phyloP scores from a whole-genome alignment of 106 monocot genomes.

The Alisma plantagoaquatica region DNA sequence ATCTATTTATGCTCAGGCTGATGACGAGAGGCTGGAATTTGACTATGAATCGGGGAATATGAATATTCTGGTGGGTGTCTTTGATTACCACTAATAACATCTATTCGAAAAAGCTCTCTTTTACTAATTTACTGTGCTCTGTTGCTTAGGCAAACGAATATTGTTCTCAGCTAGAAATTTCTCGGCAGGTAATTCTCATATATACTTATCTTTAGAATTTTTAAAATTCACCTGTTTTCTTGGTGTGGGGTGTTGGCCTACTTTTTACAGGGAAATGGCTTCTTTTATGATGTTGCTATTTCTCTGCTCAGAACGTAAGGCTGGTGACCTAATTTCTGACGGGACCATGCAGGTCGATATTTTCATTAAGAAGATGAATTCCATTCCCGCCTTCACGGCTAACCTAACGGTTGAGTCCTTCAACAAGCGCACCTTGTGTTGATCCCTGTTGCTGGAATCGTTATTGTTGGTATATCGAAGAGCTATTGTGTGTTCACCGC shows the following conservation, averaged over 20 bases:
- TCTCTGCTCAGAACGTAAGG: too few relatives aligned
- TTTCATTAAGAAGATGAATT: slow-evolving; percentile 85
- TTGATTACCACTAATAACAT: too few relatives aligned
- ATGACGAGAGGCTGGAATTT: slow-evolving; percentile 96
- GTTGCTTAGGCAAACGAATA: slow-evolving; percentile 88
- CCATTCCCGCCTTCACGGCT: slow-evolving; percentile 90
- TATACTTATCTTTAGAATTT: not conserved
- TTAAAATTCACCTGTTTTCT: not conserved
- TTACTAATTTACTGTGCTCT: too few relatives aligned
- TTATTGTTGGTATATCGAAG: too few relatives aligned
- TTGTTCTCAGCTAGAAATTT: slow-evolving; percentile 71
- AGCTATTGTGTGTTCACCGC: too few relatives aligned
- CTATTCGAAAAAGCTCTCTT: too few relatives aligned
- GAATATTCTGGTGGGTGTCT: slow-evolving; percentile 74
- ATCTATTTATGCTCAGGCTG: slow-evolving; percentile 88
- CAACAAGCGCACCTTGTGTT: slow-evolving; percentile 80
- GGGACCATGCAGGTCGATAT: slow-evolving; percentile 98
- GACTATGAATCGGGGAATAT: slow-evolving; percentile 95
- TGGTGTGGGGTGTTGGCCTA: too few relatives aligned
- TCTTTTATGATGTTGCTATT: too few relatives aligned
- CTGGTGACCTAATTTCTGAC: too few relatives aligned
- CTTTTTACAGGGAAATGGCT: too few relatives aligned
- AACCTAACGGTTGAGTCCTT: slow-evolving; percentile 95
- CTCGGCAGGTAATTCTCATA: slow-evolving; percentile 52
- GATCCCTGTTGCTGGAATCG: slow-evolving; percentile 10